phyloP scores from a whole-genome alignment of 345 rosid species.

The Aurinia saxatilis region DNA sequence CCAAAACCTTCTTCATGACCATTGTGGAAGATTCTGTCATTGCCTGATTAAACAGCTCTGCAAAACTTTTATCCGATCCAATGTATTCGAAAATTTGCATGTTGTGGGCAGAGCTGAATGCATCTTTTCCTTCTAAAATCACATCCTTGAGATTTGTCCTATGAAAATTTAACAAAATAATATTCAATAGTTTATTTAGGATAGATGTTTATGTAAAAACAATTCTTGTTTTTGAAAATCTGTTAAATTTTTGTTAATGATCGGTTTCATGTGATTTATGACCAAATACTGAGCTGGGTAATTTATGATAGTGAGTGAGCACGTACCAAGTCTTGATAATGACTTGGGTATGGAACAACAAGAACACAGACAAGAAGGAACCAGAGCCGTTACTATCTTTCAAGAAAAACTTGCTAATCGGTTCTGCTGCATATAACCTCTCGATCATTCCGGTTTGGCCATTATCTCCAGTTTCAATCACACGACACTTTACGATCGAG shows the following conservation, averaged over 20 bases:
- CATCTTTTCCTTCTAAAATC: slow-evolving; percentile 43
- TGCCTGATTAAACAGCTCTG: slow-evolving; percentile 37
- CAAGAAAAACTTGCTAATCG: slow-evolving; percentile 23
- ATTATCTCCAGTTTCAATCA: slow-evolving; percentile 2
- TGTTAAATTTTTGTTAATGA: background rate
- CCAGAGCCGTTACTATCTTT: slow-evolving; percentile 20
- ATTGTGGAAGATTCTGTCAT: slow-evolving; percentile 39
- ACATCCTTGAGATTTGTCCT: slow-evolving; percentile 46
- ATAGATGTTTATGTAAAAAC: background rate
- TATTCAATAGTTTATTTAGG: too few relatives aligned
- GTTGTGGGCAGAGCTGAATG: slow-evolving; percentile 48
- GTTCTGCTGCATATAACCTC: slow-evolving; percentile 19
- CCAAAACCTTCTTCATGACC: slow-evolving; percentile 39
- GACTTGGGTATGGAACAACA: slow-evolving; percentile 13
- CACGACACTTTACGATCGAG: slow-evolving; percentile 33
- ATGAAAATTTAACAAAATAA: background rate
- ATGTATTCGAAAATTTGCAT: slow-evolving; percentile 39
- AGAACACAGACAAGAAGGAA: slow-evolving; percentile 16
- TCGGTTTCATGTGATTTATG: too few relatives aligned
- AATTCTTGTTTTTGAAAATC: background rate
- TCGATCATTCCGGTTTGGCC: background rate
- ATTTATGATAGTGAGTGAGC: background rate
- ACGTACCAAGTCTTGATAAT: slow-evolving; percentile 25
- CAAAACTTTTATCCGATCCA: slow-evolving; percentile 36
- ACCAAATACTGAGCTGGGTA: too few relatives aligned